Conservation (phyloP, 73 alveolate species). For the Paramecium primaurelia region DNA sequence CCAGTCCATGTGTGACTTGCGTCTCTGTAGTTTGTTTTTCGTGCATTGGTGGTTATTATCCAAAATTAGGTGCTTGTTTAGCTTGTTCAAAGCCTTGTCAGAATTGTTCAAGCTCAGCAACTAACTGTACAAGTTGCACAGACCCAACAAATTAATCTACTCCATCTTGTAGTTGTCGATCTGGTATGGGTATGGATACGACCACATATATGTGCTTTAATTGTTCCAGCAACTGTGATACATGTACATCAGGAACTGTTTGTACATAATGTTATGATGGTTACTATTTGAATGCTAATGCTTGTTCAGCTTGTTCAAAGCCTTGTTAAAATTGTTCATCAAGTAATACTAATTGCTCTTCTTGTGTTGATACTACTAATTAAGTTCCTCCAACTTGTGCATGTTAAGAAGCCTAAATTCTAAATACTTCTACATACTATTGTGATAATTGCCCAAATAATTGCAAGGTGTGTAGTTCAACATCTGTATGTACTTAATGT, state of each 20-base stretch:
- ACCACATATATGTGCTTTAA: background rate
- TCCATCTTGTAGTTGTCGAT: background rate
- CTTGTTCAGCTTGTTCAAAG: background rate
- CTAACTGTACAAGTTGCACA: background rate
- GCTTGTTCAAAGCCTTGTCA: background rate
- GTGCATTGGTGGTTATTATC: background rate
- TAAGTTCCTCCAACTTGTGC: background rate
- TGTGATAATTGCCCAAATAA: background rate
- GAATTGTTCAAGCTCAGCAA: background rate
- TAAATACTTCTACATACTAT: background rate
- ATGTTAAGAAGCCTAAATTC: background rate
- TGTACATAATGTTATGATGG: background rate
- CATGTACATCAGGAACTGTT: slow-evolving; percentile 8
- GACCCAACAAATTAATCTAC: background rate
- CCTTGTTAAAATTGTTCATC: background rate
- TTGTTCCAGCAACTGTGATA: background rate
- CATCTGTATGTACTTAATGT: background rate
- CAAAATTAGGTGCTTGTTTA: background rate
- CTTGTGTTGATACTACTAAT: background rate
- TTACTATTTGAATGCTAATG: background rate
- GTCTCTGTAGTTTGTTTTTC: background rate
- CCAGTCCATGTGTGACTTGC: background rate
- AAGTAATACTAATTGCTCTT: background rate
- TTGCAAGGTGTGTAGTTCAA: background rate
- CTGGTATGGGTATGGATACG: background rate